Percentiles rank a stretch among this genome's conserved stretches.
phyloP scores from a whole-genome alignment of 495 filamentous ascomycete species.

The Neurospora terricola region DNA sequence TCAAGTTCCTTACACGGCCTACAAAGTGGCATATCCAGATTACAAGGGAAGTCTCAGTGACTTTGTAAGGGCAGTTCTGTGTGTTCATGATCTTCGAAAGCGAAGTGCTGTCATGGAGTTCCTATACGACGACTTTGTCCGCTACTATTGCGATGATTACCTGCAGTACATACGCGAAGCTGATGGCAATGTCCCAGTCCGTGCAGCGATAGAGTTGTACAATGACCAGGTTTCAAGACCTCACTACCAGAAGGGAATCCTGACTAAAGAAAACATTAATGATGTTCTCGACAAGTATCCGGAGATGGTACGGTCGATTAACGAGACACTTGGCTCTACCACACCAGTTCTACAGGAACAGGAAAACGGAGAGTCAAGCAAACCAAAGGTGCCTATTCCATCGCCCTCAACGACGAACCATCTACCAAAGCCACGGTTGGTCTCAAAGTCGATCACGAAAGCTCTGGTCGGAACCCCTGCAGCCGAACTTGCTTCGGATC shows the following conservation, averaged over 20 bases:
- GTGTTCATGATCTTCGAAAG: slow-evolving; percentile 39
- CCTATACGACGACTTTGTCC: slow-evolving; percentile 62
- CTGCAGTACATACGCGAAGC: slow-evolving; percentile 25
- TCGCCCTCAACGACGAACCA: not conserved
- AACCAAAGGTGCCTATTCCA: not conserved
- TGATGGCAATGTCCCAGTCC: slow-evolving; percentile 8
- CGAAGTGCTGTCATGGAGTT: slow-evolving; percentile 32
- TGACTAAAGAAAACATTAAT: slow-evolving; percentile 30
- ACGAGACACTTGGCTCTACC: not conserved
- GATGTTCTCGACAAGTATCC: slow-evolving; percentile 11
- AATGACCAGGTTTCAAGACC: slow-evolving; percentile 30
- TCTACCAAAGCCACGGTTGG: not conserved
- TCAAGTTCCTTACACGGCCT: slow-evolving; percentile 35
- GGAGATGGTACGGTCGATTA: slow-evolving; percentile 6
- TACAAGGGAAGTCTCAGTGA: slow-evolving; percentile 43
- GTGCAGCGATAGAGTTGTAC: slow-evolving; percentile 35
- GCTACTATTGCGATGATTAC: slow-evolving; percentile 35
- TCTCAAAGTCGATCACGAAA: not conserved
- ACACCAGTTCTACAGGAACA: not conserved
- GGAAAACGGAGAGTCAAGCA: not conserved
- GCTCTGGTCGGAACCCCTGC: not conserved
- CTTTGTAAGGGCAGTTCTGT: slow-evolving; percentile 46
- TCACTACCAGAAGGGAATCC: slow-evolving; percentile 23
- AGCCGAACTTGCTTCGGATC: not conserved
- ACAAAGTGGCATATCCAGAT: slow-evolving; percentile 44